These are phyloP conservation scores for Fusarium irregulare DNA, from an alignment of 2,329 filamentous ascomycete species.

Conservation along the genomic window DNA sequence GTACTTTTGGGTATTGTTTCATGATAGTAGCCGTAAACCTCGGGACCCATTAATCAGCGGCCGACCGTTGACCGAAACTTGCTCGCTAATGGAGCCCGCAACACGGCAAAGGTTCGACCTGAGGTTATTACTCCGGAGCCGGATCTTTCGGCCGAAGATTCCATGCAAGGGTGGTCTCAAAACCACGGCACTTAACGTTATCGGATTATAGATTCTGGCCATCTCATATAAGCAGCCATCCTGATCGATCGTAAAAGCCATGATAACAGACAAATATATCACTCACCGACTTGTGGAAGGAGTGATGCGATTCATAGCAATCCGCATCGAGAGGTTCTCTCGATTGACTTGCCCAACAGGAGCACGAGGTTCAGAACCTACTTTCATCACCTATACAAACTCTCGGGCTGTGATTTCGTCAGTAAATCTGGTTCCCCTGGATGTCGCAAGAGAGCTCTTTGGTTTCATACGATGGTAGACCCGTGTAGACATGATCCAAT, in stretches of 20 bases:
- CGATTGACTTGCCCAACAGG: background rate
- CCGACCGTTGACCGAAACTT: constrained; percentile 10
- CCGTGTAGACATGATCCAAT: too few relatives aligned
- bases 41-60: background rate
- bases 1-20: background rate
- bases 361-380: too few relatives aligned
- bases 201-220: background rate
- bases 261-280: background rate
- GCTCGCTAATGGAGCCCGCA: background rate
- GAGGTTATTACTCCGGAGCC: background rate
- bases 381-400: too few relatives aligned
- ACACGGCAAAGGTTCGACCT: background rate
- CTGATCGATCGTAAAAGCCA: background rate
- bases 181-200: background rate
- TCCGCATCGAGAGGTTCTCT: background rate
- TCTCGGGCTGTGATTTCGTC: too few relatives aligned
- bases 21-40: background rate
- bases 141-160: constrained; percentile 1
- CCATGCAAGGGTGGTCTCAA: background rate
- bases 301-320: too few relatives aligned
- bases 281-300: background rate
- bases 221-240: background rate
- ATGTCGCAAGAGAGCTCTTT: too few relatives aligned
- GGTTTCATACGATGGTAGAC: too few relatives aligned
- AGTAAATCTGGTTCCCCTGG: too few relatives aligned